Evolutionary conservation across 768 basidiomycete genomes (phyloP).

Genomic region (Strobilomyces dryophilus): DNA sequence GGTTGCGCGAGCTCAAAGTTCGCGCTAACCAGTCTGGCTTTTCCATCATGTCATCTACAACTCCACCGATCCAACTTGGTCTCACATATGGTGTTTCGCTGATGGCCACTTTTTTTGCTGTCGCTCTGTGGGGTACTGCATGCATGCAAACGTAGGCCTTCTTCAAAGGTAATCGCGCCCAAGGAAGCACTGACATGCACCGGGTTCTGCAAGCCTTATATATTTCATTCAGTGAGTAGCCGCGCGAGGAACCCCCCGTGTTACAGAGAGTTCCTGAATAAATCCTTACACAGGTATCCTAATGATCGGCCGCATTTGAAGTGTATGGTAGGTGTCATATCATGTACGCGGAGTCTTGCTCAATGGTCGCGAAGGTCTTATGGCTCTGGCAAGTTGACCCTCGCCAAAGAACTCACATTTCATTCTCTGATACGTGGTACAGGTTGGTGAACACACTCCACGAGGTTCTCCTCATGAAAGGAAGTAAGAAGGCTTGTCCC

Average conservation of each 20-base stretch:
- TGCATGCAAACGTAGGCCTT: background rate
- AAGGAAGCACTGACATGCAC: background rate
- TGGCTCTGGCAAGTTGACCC: background rate
- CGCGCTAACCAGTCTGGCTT: too few species aligned
- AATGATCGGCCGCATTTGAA: background rate
- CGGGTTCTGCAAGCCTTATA: background rate
- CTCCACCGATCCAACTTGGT: background rate
- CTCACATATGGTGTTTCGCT: background rate
- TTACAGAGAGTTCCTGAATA: background rate
- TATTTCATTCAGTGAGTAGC: background rate
- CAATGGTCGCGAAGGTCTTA: background rate
- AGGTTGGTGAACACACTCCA: background rate
- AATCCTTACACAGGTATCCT: background rate
- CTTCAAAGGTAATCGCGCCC: background rate
- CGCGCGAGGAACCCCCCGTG: background rate
- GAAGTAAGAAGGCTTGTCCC: background rate
- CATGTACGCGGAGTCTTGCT: background rate
- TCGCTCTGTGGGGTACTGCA: background rate
- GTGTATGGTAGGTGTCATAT: background rate
- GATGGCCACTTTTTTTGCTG: background rate
- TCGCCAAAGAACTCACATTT: background rate
- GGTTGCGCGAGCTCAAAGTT: too few species aligned
- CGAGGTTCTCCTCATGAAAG: background rate
- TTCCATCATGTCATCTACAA: background rate
- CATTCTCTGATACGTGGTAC: background rate